phyloP scores from a whole-genome alignment of 768 basidiomycete species.

The Rhodocollybia butyracea region DNA sequence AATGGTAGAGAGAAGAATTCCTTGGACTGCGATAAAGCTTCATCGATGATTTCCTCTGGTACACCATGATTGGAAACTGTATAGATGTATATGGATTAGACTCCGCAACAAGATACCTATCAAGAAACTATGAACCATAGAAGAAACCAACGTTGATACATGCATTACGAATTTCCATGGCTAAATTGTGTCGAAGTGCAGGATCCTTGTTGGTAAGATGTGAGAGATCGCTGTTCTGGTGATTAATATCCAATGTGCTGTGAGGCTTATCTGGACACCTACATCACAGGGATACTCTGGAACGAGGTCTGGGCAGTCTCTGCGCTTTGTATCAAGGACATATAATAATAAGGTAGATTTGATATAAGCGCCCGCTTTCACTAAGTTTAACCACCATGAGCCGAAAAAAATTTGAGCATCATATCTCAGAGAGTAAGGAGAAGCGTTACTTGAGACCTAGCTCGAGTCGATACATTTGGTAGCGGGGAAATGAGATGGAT shows the following conservation, averaged over 20 bases:
- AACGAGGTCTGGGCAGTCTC: conserved; percentile 17
- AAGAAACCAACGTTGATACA: conserved; percentile 85
- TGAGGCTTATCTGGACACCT: conserved; percentile 11
- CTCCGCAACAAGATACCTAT: neutral
- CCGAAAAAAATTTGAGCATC: too few relatives aligned
- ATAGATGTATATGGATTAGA: neutral
- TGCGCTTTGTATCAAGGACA: conserved; percentile 11
- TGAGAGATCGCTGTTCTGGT: conserved; percentile 40
- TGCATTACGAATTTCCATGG: conserved; percentile 61
- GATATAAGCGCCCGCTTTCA: neutral
- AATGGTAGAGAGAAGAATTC: conserved; percentile 65
- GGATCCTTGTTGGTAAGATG: conserved; percentile 35
- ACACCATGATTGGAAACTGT: conserved; percentile 79
- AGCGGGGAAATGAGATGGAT: too few relatives aligned
- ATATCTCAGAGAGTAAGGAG: too few relatives aligned
- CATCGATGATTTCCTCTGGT: conserved; percentile 43
- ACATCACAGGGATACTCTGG: conserved; percentile 34
- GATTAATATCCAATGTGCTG: neutral
- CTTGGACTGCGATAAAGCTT: conserved; percentile 45
- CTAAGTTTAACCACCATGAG: too few relatives aligned
- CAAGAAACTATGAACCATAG: conserved; percentile 47
- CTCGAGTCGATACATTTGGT: too few relatives aligned
- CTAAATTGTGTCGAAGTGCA: conserved; percentile 40
- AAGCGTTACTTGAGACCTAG: too few relatives aligned
- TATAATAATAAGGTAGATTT: neutral